A percentile compares a stretch with the other conserved stretches of the same genome.
Evolutionary conservation across 805 yeast genomes (phyloP).

Genomic region (Sporopachydermia lactativora): DNA sequence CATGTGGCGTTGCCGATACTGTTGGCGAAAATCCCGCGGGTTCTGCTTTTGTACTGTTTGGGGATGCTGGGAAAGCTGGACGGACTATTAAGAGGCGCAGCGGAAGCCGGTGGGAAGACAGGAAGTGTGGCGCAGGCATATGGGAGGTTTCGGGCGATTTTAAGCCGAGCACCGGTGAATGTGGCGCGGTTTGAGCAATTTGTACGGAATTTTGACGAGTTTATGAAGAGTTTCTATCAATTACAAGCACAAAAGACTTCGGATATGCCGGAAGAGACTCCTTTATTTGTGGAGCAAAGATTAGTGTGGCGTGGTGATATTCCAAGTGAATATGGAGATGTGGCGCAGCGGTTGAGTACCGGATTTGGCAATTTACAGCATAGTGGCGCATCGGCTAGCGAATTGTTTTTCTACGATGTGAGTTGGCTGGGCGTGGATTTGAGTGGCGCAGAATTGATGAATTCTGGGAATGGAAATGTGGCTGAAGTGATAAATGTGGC

Average conservation of each 20-base stretch:
- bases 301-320: constrained; percentile 48
- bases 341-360: constrained; percentile 26
- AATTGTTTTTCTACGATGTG: constrained; percentile 48
- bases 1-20: constrained; percentile 19
- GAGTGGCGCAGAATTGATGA: constrained; percentile 16
- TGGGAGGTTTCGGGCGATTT: constrained; percentile 11
- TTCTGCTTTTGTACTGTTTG: constrained; percentile 20
- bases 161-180: constrained; percentile 16
- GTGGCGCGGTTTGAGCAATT: constrained; percentile 21
- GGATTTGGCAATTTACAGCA: constrained; percentile 29
- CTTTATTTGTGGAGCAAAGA: constrained; percentile 43
- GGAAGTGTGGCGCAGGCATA: constrained; percentile 5
- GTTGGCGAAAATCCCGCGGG: constrained; percentile 21
- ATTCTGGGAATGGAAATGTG: constrained; percentile 4
- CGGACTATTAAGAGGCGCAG: not conserved
- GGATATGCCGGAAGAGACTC: constrained; percentile 15
- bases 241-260: not conserved
- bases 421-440: constrained; percentile 42
- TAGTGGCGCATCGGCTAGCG: constrained; percentile 35
- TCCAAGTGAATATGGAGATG: constrained; percentile 27
- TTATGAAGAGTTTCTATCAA: constrained; percentile 9
- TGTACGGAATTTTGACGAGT: constrained; percentile 23
- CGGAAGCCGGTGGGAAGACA: not conserved
- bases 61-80: constrained; percentile 23
- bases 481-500: constrained; percentile 7